These are phyloP conservation scores for Mixia osmundae DNA, from an alignment of 1,284 basidiomycete species.

Conservation along the genomic window DNA sequence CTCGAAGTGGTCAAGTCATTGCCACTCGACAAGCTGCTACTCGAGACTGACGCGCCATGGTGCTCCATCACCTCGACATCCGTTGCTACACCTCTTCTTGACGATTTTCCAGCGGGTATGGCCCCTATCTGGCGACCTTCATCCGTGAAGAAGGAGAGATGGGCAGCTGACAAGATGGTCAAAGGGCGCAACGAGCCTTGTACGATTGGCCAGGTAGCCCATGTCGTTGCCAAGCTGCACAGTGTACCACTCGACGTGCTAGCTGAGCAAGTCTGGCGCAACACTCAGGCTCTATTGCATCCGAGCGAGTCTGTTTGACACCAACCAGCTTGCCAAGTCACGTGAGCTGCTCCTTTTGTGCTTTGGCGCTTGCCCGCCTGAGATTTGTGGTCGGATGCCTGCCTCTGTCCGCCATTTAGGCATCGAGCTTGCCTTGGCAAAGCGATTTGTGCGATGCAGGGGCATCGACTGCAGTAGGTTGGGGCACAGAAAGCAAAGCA, in stretches of 20 bases:
- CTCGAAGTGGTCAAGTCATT: slow-evolving; percentile 37
- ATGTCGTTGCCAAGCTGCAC: slow-evolving; percentile 41
- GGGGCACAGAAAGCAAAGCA: no score
- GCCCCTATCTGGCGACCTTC: slow-evolving; percentile 32
- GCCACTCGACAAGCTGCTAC: slow-evolving; percentile 39
- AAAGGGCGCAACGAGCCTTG: slow-evolving; percentile 67
- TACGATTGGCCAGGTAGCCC: slow-evolving; percentile 48
- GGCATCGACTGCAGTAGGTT: no score
- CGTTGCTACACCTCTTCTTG: slow-evolving; percentile 34
- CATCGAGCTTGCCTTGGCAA: not conserved
- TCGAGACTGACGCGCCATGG: slow-evolving; percentile 36
- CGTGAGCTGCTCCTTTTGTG: not conserved
- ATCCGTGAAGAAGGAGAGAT: slow-evolving; percentile 42
- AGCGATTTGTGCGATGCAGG: no score
- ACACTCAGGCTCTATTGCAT: slow-evolving; percentile 26
- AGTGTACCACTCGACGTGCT: slow-evolving; percentile 35
- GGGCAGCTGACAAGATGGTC: slow-evolving; percentile 36
- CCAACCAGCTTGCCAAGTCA: not conserved
- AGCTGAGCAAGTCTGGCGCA: slow-evolving; percentile 37
- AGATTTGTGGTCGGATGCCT: no score
- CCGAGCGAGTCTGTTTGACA: not conserved
- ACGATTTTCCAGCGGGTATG: slow-evolving; percentile 9
- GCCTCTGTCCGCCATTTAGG: not conserved
- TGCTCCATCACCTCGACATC: slow-evolving; percentile 34
- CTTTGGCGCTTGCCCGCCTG: not conserved